Percentiles rank a stretch among this genome's conserved stretches.
Evolutionary conservation across 371 early-diverging fungal species (phyloP).

Genomic region (Mitosporidium daphniae): DNA sequence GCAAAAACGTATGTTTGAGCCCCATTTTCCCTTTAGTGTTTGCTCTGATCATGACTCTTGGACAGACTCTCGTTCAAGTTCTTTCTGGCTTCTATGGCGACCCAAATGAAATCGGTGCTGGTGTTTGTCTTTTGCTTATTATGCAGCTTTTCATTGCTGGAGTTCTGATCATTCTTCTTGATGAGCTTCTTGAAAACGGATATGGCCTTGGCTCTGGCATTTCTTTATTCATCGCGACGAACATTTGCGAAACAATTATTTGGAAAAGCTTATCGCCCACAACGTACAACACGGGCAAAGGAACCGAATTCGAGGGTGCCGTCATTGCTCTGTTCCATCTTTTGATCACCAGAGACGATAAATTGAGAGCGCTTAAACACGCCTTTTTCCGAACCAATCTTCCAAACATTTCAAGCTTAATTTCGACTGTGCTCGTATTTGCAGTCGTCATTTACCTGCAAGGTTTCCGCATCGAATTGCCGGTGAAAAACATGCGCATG

Average conservation of each 20-base stretch:
- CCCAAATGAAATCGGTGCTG: slow-evolving; percentile 62
- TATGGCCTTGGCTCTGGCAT: slow-evolving; percentile 98
- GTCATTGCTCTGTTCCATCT: slow-evolving; percentile 74
- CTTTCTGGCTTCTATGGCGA: slow-evolving; percentile 88
- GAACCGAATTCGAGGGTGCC: slow-evolving; percentile 96
- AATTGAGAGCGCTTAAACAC: slow-evolving; percentile 83
- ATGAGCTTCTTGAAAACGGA: slow-evolving; percentile 99
- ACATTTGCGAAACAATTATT: slow-evolving; percentile 92
- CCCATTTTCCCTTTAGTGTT: slow-evolving; percentile 16
- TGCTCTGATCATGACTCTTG: slow-evolving; percentile 66
- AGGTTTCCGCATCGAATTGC: slow-evolving; percentile 94
- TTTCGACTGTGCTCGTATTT: slow-evolving; percentile 61
- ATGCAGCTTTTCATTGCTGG: slow-evolving; percentile 87
- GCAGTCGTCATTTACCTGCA: slow-evolving; percentile 88
- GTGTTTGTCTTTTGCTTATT: slow-evolving; percentile 58
- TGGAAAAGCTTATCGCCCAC: slow-evolving; percentile 95
- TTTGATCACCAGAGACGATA: slow-evolving; percentile 68
- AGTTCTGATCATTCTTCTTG: slow-evolving; percentile 74
- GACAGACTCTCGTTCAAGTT: slow-evolving; percentile 84
- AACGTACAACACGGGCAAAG: slow-evolving; percentile 76
- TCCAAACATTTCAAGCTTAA: slow-evolving; percentile 73
- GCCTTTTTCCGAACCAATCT: slow-evolving; percentile 79
- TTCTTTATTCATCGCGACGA: slow-evolving; percentile 94
- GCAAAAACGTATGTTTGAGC: slow-evolving; percentile 20
- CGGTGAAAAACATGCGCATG: slow-evolving; percentile 69